A percentile compares a stretch with the other conserved stretches of the same genome.
Conservation (phyloP, 2,329 filamentous ascomycete species). For the Calonectria fujianensis region DNA sequence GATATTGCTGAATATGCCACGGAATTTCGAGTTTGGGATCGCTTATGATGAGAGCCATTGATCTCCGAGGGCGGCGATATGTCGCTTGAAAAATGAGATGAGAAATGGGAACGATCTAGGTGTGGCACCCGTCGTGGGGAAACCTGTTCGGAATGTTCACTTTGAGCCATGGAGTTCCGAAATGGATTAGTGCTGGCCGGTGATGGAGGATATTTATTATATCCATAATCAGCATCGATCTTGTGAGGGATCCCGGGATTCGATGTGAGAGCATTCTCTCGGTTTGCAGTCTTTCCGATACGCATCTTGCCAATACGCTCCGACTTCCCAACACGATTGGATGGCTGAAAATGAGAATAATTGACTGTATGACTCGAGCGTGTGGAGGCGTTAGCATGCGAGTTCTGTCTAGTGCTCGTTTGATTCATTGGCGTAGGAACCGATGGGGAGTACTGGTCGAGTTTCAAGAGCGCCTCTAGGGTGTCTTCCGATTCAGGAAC, state of each 20-base stretch:
- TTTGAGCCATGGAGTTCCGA: background rate
- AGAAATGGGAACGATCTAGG: background rate
- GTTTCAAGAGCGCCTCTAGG: background rate
- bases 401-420: too few species aligned
- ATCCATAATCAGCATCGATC: rapidly evolving
- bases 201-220: background rate
- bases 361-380: background rate
- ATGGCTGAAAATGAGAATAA: background rate
- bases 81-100: background rate
- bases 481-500: background rate
- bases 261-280: background rate
- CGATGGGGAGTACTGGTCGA: background rate
- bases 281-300: constrained; percentile 23
- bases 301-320: background rate
- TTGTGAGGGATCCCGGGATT: background rate
- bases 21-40: too few species aligned
- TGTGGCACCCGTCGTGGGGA: too few species aligned
- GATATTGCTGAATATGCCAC: background rate
- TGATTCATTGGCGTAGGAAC: background rate
- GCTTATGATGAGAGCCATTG: background rate
- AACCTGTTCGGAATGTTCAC: background rate
- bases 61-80: background rate
- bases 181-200: background rate
- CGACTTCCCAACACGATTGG: background rate
- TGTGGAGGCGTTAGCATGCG: background rate